Evolutionary conservation across 371 early-diverging fungal species (phyloP).

Genomic region (Smittium culicis): DNA sequence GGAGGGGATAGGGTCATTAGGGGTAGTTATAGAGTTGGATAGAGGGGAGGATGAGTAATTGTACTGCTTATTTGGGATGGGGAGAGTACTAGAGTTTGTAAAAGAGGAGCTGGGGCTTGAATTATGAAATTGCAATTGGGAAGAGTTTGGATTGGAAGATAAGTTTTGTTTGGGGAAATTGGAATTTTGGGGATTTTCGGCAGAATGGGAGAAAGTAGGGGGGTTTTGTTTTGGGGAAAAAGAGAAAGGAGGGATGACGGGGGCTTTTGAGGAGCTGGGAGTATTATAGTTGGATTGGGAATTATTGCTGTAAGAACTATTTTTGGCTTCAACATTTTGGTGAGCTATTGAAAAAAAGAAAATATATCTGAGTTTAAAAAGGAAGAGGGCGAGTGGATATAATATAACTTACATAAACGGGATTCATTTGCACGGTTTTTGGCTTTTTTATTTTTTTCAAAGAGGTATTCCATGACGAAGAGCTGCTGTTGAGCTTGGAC

Average conservation of each 20-base stretch:
- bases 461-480: background rate
- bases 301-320: no score
- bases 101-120: background rate
- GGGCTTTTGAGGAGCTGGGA: background rate
- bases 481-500: conserved; percentile 6
- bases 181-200: background rate
- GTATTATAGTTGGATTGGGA: background rate
- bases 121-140: background rate
- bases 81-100: background rate
- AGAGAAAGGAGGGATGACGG: background rate
- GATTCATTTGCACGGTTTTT: no score
- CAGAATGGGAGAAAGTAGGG: background rate
- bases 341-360: no score
- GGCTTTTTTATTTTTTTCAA: background rate
- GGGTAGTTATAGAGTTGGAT: background rate
- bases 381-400: no score
- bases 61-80: background rate
- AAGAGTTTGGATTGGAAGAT: background rate
- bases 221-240: background rate
- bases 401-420: no score
- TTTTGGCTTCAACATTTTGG: no score
- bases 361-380: no score
- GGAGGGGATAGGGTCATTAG: no score
- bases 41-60: background rate
- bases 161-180: background rate